These are phyloP conservation scores for Penicillium paradoxum DNA, from an alignment of 495 filamentous ascomycete species.

Conservation along the genomic window DNA sequence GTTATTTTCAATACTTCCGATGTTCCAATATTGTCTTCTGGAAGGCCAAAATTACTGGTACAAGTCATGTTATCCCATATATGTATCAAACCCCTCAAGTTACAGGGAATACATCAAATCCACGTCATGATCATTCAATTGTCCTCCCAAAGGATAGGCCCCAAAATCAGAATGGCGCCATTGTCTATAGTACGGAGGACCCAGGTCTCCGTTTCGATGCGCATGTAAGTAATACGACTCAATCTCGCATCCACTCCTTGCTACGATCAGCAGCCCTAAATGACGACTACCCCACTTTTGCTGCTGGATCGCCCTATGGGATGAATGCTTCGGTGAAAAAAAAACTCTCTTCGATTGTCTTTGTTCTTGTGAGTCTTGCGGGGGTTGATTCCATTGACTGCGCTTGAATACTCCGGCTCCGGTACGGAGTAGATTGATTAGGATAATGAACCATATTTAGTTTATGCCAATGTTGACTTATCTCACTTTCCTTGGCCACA, in stretches of 20 bases:
- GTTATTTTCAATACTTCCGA: neutral
- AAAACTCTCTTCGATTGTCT: neutral
- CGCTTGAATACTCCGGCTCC: neutral
- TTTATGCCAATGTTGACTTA: neutral
- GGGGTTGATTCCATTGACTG: conserved; percentile 10
- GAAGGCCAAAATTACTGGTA: conserved; percentile 3
- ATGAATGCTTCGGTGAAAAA: conserved; percentile 8
- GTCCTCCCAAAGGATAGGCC: too few species aligned
- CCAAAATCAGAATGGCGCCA: too few species aligned
- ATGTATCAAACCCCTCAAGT: neutral
- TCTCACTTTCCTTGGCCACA: too few species aligned
- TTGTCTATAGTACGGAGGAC: neutral
- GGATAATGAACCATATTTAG: neutral
- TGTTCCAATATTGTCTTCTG: neutral
- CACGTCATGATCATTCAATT: neutral
- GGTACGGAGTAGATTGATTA: neutral
- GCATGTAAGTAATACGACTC: conserved; percentile 23
- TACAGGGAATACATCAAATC: neutral
- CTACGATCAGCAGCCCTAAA: conserved; percentile 28
- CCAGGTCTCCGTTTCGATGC: neutral
- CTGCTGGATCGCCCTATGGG: conserved; percentile 7
- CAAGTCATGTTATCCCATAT: neutral
- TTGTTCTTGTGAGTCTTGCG: conserved; percentile 10
- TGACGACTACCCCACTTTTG: conserved; percentile 20
- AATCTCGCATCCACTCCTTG: conserved; percentile 28